Evolutionary conservation across 306 rosid species (phyloP).

Genomic region (Corylus americana): DNA sequence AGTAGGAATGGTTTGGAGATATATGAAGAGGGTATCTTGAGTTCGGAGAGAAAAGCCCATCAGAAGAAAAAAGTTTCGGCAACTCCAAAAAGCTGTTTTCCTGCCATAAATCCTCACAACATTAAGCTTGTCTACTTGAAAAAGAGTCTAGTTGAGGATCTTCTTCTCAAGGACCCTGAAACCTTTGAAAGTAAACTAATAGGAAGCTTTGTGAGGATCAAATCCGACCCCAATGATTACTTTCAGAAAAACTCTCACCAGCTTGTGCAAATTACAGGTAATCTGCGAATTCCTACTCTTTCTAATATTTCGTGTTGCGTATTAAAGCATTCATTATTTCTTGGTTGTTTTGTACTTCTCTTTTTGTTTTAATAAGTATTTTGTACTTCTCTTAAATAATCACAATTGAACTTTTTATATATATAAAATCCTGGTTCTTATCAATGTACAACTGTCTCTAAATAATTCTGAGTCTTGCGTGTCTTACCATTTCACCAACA

Average conservation of each 20-base stretch:
- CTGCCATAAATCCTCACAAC: conserved; percentile 62
- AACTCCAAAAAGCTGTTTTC: conserved; percentile 61
- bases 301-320: not conserved
- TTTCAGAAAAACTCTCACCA: conserved; percentile 76
- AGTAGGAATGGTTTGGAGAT: conserved; percentile 25
- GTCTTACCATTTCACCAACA: too few species aligned
- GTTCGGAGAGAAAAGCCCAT: conserved; percentile 30
- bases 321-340: too few species aligned
- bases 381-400: not conserved
- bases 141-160: conserved; percentile 59
- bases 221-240: conserved; percentile 74
- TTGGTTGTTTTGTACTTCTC: too few species aligned
- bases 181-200: conserved; percentile 61
- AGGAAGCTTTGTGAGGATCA: conserved; percentile 78
- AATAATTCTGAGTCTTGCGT: not conserved
- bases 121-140: conserved; percentile 68
- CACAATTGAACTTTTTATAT: not conserved
- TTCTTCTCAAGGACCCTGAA: conserved; percentile 56
- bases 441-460: not conserved
- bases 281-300: conserved; percentile 1
- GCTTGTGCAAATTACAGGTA: conserved; percentile 79
- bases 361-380: not conserved
- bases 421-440: not conserved
- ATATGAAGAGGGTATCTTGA: conserved; percentile 22
- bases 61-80: conserved; percentile 30